Evolutionary conservation across 306 rosid genomes (phyloP).

Genomic region (Glycine latifolia): DNA sequence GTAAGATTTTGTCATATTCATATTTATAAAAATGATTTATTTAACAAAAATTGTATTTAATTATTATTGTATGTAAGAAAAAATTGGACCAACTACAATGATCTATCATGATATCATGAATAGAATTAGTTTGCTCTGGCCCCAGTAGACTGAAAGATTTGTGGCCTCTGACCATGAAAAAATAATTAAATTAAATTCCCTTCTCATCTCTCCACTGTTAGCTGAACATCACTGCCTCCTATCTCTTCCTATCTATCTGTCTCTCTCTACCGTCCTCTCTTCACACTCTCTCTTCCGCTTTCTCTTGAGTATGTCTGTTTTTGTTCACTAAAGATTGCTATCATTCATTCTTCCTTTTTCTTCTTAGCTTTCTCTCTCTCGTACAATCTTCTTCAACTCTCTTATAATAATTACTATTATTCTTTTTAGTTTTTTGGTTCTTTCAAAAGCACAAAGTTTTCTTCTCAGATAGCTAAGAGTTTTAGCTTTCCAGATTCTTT

Average conservation of each 20-base stretch:
- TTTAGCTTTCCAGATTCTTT: slow-evolving; percentile 55
- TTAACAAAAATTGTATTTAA: too few species aligned
- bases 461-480: slow-evolving; percentile 37
- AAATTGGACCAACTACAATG: too few species aligned
- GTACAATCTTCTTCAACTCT: slow-evolving; percentile 13
- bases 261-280: slow-evolving; percentile 39
- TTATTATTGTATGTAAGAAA: too few species aligned
- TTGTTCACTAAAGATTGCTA: slow-evolving; percentile 49
- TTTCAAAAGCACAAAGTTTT: slow-evolving; percentile 42
- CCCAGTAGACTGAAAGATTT: too few species aligned
- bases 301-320: slow-evolving; percentile 56
- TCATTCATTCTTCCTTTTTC: slow-evolving; percentile 39
- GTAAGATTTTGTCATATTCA: too few species aligned
- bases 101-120: too few species aligned
- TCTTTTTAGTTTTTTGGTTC: background rate
- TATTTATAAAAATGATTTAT: too few species aligned
- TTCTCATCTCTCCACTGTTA: slow-evolving; percentile 37
- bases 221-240: slow-evolving; percentile 32
- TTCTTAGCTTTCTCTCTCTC: slow-evolving; percentile 31
- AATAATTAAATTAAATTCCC: background rate
- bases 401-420: background rate
- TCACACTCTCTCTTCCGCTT: slow-evolving; percentile 40
- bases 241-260: slow-evolving; percentile 35
- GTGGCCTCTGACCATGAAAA: background rate
- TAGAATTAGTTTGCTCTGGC: too few species aligned